Evolutionary conservation across 345 rosid species (phyloP).

Genomic region (Rhizophora apiculata): DNA sequence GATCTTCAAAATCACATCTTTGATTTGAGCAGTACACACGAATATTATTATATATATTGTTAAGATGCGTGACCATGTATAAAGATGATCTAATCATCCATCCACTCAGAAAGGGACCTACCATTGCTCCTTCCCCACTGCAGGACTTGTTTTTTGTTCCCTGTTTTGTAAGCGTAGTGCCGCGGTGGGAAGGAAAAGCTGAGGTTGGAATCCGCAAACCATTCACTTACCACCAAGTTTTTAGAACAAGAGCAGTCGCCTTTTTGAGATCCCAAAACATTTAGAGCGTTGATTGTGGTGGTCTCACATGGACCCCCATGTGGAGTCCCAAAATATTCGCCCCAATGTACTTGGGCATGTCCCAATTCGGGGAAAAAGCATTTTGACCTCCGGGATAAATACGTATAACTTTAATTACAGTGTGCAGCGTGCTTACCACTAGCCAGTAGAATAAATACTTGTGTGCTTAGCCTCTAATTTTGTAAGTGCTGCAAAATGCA

Average conservation of each 20-base stretch:
- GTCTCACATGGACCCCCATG: no score
- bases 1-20: not conserved
- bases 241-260: no score
- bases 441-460: not conserved
- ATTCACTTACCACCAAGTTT: no score
- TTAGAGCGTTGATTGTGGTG: no score
- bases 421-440: not conserved
- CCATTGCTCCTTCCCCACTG: conserved; percentile 24
- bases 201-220: not conserved
- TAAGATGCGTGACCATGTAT: conserved; percentile 13
- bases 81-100: conserved; percentile 25
- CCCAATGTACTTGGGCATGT: no score
- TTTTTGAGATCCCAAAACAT: no score
- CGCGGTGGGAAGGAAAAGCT: not conserved
- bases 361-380: no score
- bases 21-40: conserved; percentile 7
- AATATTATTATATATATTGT: not conserved
- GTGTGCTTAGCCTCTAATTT: not conserved
- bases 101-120: conserved; percentile 20
- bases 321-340: no score
- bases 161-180: not conserved
- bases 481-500: conserved; percentile 27
- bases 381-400: no score
- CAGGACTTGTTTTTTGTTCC: not conserved
- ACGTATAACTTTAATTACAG: not conserved